Conservation (phyloP, 371 early-diverging fungal species). For the Lichtheimia ramosa region DNA sequence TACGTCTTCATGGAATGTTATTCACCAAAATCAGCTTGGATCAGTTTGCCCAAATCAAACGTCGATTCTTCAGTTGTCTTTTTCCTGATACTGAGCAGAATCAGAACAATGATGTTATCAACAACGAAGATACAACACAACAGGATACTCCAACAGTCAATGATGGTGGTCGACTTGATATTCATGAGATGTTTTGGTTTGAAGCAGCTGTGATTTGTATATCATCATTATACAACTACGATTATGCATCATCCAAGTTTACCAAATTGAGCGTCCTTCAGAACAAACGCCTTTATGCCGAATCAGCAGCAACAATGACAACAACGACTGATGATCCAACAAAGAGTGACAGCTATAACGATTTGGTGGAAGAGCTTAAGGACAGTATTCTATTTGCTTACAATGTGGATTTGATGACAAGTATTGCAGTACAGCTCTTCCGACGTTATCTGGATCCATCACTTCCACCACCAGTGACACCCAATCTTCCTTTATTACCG, state of each 20-base stretch:
- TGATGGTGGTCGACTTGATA: background rate
- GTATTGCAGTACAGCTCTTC: conserved; percentile 36
- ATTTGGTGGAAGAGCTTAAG: conserved; percentile 14
- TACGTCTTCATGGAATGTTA: conserved; percentile 65
- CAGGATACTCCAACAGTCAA: background rate
- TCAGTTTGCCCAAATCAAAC: conserved; percentile 39
- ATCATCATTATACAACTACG: conserved; percentile 54
- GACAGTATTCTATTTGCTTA: conserved; percentile 32
- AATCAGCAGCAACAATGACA: background rate
- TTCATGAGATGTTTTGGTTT: conserved; percentile 51
- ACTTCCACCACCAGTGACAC: conserved; percentile 13
- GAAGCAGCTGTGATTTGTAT: conserved; percentile 49
- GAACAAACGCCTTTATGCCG: conserved; percentile 11
- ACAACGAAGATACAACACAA: background rate
- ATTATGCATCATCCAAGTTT: conserved; percentile 50
- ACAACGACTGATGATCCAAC: background rate
- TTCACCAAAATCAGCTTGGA: conserved; percentile 70
- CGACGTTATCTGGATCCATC: conserved; percentile 19
- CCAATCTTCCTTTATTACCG: conserved; percentile 22
- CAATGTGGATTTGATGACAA: conserved; percentile 34
- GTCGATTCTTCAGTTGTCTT: conserved; percentile 33
- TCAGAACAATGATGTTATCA: background rate
- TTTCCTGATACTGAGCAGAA: conserved; percentile 13
- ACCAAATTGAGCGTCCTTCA: conserved; percentile 33
- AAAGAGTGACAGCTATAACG: conserved; percentile 9